phyloP scores from a whole-genome alignment of 345 rosid genomes.

The Eucalyptus pauciflora region DNA sequence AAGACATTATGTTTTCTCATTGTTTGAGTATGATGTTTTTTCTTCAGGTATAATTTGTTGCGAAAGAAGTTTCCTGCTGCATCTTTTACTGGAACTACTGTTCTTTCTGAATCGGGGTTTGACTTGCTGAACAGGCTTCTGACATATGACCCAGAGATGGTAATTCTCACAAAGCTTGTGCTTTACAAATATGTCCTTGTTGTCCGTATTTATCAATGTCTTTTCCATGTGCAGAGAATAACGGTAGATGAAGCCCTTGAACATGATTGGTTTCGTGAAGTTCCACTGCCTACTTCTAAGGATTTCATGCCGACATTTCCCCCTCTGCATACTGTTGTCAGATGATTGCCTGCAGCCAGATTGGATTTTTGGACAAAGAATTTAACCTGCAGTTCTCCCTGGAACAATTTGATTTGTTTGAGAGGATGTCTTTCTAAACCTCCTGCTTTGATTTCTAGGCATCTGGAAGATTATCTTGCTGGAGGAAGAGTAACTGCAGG shows the following conservation, averaged over 20 bases:
- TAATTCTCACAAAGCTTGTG: not conserved
- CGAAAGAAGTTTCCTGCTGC: constrained; percentile 74
- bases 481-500: not conserved
- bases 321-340: constrained; percentile 11
- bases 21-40: not conserved
- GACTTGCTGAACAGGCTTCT: constrained; percentile 66
- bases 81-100: constrained; percentile 60
- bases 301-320: constrained; percentile 80
- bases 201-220: not conserved
- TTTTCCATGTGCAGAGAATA: constrained; percentile 44
- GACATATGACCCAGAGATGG: constrained; percentile 70
- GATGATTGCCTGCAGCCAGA: not conserved
- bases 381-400: not conserved
- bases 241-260: constrained; percentile 68
- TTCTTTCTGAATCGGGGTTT: constrained; percentile 74
- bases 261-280: constrained; percentile 79
- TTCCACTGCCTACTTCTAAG: constrained; percentile 61
- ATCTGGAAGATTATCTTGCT: not conserved
- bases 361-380: not conserved
- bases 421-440: not conserved
- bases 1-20: not conserved
- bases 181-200: not conserved
- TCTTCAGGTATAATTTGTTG: constrained; percentile 53
- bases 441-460: not conserved
- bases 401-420: not conserved